Base-by-base conservation (phyloP, 2,329 filamentous ascomycete genomes). In the Trichoderma sp. region DNA sequence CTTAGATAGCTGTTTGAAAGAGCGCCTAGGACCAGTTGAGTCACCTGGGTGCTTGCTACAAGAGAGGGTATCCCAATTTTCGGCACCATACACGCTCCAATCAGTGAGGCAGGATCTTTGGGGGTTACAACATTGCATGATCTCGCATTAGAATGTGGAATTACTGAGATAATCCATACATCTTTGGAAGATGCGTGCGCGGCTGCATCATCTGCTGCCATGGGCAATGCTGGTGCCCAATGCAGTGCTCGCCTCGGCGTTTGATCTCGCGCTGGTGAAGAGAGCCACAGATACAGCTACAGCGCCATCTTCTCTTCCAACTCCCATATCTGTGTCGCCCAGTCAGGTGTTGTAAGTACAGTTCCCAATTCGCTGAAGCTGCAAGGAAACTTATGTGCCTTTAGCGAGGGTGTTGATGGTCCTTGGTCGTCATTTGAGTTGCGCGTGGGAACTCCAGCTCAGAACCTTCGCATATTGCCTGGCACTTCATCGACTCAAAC, bases 391-490 rank as follows among this genome's bases (percentile, higher is more conserved):
- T 68, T 33, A 63, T 31, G 10, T 55, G 31, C 16, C 27, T 35
- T 24, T 52, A 70, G 69, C n/a, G 70, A 71, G 16, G 70, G 70
- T 2, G 19, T 66, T n/a, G 70, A 71, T 37, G 70, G 70, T 3
- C 70, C 53, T 29, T 71, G 70, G 70, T 71, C 70, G 19, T 69
- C 60, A 7, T 71, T 71, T 69, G 70, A 69, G 55, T 55, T 71
- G 13, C 70, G 70, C 5, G 70, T 71, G 6, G 70, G 70, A 5
- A 69, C 59, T 37, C 70, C 70, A 2, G 66, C 70, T 4, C 70
- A 71, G 5, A 71, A 71, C 11, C 6, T 71, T 43, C 67, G 70
- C 29, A 37, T 71, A 16, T 21, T 71, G n/a, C 67, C 70, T 4
- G 70, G 70, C 6, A 71, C 70, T 29, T 71, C 70, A 21, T 71